Conservation (phyloP, 805 yeast species). For the Saccharomycopsis guyanensis region DNA sequence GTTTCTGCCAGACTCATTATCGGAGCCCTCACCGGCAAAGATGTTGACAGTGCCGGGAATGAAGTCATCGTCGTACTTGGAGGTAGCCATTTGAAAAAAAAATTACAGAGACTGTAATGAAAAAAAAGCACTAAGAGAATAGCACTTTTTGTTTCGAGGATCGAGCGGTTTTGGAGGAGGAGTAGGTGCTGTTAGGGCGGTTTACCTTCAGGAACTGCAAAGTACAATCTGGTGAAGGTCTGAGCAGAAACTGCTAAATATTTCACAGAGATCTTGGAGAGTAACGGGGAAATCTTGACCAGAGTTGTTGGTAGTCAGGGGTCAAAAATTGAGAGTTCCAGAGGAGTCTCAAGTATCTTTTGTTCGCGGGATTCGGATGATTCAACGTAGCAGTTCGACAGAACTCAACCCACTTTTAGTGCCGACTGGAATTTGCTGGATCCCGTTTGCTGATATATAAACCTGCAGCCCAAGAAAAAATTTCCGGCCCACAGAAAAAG, state of each 20-base stretch:
- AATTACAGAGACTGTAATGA: slow-evolving; percentile 16
- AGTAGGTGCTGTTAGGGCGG: slow-evolving; percentile 17
- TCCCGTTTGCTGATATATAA: no score
- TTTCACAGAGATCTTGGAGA: slow-evolving; percentile 10
- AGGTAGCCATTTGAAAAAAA: slow-evolving; percentile 21
- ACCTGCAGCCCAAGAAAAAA: no score
- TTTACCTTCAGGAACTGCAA: slow-evolving; percentile 15
- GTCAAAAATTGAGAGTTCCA: no score
- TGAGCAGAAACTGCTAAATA: slow-evolving; percentile 15
- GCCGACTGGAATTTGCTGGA: no score
- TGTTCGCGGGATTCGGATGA: no score
- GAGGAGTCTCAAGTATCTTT: no score
- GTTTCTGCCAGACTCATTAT: slow-evolving; percentile 13
- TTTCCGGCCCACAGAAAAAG: no score
- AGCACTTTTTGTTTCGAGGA: slow-evolving; percentile 19
- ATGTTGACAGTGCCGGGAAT: slow-evolving; percentile 22
- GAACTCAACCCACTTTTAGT: no score
- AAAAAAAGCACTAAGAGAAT: slow-evolving; percentile 16
- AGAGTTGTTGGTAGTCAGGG: no score
- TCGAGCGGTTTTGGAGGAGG: background rate
- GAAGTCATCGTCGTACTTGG: slow-evolving; percentile 21
- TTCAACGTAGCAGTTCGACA: no score
- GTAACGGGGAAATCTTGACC: slow-evolving; percentile 17
- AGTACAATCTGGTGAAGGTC: slow-evolving; percentile 13
- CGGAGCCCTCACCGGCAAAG: slow-evolving; percentile 9